A percentile compares a stretch with the other conserved stretches of the same genome.
Conservation (phyloP, 78 protist genomes). For the Dictyostelium firmibasis region DNA sequence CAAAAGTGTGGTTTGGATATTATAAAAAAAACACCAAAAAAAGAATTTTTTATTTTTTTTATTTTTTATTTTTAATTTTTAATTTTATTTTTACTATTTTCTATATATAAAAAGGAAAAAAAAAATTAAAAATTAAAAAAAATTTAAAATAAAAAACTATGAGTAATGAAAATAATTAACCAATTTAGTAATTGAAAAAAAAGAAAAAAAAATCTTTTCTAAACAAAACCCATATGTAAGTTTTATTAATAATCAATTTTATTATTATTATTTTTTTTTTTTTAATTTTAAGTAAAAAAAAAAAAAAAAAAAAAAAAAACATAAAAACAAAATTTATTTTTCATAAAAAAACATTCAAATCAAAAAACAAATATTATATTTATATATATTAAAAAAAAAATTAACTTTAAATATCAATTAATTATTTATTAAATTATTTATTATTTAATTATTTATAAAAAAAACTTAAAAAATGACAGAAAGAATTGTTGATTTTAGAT, state of each 20-base stretch:
- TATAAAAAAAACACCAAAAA: too few relatives aligned
- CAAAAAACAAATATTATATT: neutral
- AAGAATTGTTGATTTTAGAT: neutral
- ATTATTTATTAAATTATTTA: conserved; percentile 1
- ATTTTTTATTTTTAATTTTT: too few relatives aligned
- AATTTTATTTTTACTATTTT: too few relatives aligned
- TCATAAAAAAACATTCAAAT: neutral
- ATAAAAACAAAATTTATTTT: neutral
- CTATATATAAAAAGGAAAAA: too few relatives aligned
- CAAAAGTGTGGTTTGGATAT: neutral
- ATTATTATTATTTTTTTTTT: neutral
- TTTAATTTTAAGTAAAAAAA: neutral
- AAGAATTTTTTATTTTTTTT: too few relatives aligned
- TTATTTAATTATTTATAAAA: neutral
- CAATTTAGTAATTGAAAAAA: neutral
- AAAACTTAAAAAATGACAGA: neutral
- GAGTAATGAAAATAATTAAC: neutral
- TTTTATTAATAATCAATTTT: neutral
- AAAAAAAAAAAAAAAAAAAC: too few relatives aligned
- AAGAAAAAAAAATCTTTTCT: neutral
- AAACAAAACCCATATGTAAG: neutral
- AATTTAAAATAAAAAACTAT: neutral
- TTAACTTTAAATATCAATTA: neutral
- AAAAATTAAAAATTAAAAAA: too few relatives aligned
- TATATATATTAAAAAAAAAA: too few relatives aligned